Evolutionary conservation across 768 basidiomycete genomes (phyloP).

Genomic region (Termitomyces sp.): DNA sequence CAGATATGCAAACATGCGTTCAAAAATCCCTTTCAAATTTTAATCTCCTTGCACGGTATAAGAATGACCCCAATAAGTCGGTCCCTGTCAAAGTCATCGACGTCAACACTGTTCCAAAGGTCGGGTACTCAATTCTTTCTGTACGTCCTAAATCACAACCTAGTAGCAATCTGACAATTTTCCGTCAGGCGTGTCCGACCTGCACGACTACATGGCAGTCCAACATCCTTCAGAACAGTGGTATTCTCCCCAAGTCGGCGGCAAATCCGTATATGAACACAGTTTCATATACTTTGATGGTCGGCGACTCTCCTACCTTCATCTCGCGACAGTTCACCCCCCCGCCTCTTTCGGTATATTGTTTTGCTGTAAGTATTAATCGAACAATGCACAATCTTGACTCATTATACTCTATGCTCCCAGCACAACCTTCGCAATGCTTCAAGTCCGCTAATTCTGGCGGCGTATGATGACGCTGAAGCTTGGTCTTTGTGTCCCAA

Average conservation of each 20-base stretch:
- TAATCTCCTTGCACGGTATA: conserved; percentile 9
- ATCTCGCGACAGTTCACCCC: conserved; percentile 9
- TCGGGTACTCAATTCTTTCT: conserved; percentile 12
- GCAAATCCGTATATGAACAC: conserved; percentile 4
- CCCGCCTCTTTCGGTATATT: conserved; percentile 6
- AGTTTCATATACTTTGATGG: conserved; percentile 5
- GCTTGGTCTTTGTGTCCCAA: conserved; percentile 7
- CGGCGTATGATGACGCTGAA: not conserved
- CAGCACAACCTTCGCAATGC: conserved; percentile 8
- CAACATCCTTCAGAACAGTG: conserved; percentile 5
- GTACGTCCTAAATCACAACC: not conserved
- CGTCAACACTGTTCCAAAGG: conserved; percentile 9
- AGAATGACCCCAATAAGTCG: not conserved
- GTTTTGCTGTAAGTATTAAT: conserved; percentile 7
- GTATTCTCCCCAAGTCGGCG: conserved; percentile 8
- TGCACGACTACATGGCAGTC: conserved; percentile 5
- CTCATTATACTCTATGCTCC: not conserved
- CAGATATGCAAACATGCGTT: not conserved
- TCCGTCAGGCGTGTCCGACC: not conserved
- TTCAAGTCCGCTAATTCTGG: not conserved
- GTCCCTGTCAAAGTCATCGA: conserved; percentile 7
- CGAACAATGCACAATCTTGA: not conserved
- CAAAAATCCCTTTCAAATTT: conserved; percentile 3
- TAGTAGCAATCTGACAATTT: not conserved
- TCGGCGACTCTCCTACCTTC: conserved; percentile 11